These are phyloP conservation scores for Cladosporium sp. DNA, from an alignment of 2,329 filamentous ascomycete genomes.

Conservation along the genomic window DNA sequence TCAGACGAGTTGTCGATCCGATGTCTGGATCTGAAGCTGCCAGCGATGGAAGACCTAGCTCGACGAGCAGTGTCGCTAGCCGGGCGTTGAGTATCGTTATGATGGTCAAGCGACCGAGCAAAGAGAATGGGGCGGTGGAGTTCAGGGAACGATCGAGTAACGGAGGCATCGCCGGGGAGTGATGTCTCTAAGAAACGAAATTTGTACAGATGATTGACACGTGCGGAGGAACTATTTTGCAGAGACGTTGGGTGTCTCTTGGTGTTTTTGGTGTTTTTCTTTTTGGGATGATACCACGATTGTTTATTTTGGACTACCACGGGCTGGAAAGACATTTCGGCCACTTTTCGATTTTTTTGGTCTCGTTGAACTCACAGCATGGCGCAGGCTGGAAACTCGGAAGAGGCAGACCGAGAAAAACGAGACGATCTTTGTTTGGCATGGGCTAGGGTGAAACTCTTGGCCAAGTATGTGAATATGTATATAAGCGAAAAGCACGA, in stretches of 20 bases:
- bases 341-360: not conserved
- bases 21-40: conserved; percentile 22
- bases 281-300: conserved; percentile 7
- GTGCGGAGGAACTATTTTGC: no score
- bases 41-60: conserved; percentile 18
- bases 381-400: not conserved
- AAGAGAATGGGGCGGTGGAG: conserved; percentile 20
- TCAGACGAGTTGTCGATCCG: conserved; percentile 45
- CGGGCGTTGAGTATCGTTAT: conserved; percentile 30
- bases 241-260: no score
- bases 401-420: no score
- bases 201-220: not conserved
- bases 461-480: no score
- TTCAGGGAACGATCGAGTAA: conserved; percentile 20
- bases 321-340: not conserved
- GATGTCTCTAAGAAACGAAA: not conserved
- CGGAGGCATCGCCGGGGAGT: not conserved
- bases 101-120: conserved; percentile 23
- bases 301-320: not conserved
- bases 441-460: no score
- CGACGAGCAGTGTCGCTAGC: conserved; percentile 27
- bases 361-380: not conserved
- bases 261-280: no score
- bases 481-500: no score
- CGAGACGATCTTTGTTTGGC: no score